Evolutionary conservation across 345 rosid species (phyloP), one percentile per base, ranked within the genome.

Genomic region (Populus tremula): DNA sequence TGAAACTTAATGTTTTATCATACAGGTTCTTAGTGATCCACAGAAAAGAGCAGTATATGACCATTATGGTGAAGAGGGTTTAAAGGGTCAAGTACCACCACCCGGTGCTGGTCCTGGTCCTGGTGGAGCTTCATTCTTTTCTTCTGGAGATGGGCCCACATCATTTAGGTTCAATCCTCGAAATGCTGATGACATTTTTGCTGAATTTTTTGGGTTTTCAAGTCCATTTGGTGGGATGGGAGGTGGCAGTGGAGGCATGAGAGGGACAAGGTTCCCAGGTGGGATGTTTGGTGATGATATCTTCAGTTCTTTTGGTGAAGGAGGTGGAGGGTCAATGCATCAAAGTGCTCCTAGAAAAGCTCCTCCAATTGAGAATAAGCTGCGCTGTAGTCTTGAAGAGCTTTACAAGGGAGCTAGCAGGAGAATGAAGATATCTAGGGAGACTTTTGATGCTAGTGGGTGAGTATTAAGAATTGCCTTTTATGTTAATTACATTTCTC

Each of bases 311-410:
- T 54, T 6, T 54, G 76, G 50, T 13, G 76, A 36, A 13, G 45
- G 67, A 13, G 29, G 67, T 27, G 67, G 67, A 47, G 76, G 67
- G 16, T 59, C 67, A 36, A 36, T 56, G 76, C 49, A 73, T 61
- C 76, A 73, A 73, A 72, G 31, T 35, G 75, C 47, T 49, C 33
- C 61, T n/a, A 74, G 69, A 39, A 75, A 65, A 45, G 77, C 77
- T 18, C 6, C 77, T 7, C 77, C 77, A 7, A 64, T 75, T 45
- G 71, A 65, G 70, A 75, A 64, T 75, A 64, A 16, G 23, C 59
- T 75, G 56, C 77, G 18, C 31, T 75, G 77, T 62, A 75, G 77
- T 8, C 69, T 75, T 25, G 77, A 75, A 45, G 77, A 75, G 27
- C 77, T 65, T 16, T 73, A 73, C n/a, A 73, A 73, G n/a, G 76